A percentile compares a stretch with the other conserved stretches of the same genome.
phyloP scores from a whole-genome alignment of 257 asterid genomes.

The Thymus quinquecostatus region DNA sequence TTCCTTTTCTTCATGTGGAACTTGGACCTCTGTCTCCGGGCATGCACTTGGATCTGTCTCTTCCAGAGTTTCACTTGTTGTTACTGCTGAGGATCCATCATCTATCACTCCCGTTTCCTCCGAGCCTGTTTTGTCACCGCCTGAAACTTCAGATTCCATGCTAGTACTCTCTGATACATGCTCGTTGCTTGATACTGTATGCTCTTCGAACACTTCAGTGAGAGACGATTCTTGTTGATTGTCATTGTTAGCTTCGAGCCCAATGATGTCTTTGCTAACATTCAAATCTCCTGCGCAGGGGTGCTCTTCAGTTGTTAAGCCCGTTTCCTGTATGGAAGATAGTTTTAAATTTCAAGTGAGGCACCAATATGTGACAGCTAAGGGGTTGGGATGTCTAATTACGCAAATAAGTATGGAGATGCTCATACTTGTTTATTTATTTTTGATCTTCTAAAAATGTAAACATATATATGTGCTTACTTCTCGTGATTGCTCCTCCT shows the following conservation, averaged over 20 bases:
- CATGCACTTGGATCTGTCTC: constrained; percentile 23
- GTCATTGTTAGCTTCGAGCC: too few relatives aligned
- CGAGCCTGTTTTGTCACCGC: constrained; percentile 22
- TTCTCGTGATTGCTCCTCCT: constrained; percentile 38
- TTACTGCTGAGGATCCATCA: constrained; percentile 29
- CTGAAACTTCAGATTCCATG: too few relatives aligned
- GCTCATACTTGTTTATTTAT: not conserved
- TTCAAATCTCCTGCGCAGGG: too few relatives aligned
- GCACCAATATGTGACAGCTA: too few relatives aligned
- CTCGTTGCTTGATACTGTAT: too few relatives aligned
- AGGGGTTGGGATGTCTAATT: not conserved
- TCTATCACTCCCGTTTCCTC: constrained; percentile 31
- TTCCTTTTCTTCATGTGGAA: constrained; percentile 31
- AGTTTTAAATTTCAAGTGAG: not conserved
- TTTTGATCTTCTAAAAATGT: not conserved
- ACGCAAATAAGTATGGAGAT: not conserved
- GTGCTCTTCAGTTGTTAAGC: too few relatives aligned
- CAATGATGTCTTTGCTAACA: too few relatives aligned
- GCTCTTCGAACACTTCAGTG: too few relatives aligned
- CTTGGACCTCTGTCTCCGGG: constrained; percentile 27
- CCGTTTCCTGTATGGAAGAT: too few relatives aligned
- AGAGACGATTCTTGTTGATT: too few relatives aligned
- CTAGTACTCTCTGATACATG: too few relatives aligned
- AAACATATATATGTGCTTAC: too few relatives aligned
- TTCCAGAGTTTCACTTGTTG: constrained; percentile 29